phyloP scores from a whole-genome alignment of 169 alveolate genomes.

The Haemoproteus tartakovskyi region DNA sequence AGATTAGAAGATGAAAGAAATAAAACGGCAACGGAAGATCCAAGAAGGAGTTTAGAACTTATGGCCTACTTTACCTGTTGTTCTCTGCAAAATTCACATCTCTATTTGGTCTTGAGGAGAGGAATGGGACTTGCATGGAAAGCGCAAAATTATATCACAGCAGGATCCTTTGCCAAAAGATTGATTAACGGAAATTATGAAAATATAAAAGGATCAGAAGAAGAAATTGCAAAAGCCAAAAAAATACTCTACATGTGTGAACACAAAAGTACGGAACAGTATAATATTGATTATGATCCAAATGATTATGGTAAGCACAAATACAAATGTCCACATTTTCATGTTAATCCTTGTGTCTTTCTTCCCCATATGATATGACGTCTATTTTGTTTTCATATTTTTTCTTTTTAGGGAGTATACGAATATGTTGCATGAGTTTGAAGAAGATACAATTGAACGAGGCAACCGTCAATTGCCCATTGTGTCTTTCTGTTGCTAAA shows the following conservation, averaged over 20 bases:
- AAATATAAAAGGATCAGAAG: slow-evolving; percentile 58
- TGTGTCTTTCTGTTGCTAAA: slow-evolving; percentile 51
- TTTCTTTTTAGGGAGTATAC: slow-evolving; percentile 4
- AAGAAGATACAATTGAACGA: slow-evolving; percentile 37
- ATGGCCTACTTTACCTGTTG: slow-evolving; percentile 84
- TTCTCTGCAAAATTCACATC: slow-evolving; percentile 77
- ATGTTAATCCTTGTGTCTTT: neutral
- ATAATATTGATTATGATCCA: slow-evolving; percentile 70
- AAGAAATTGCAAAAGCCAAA: slow-evolving; percentile 69
- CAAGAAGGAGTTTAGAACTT: slow-evolving; percentile 77
- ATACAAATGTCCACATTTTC: neutral
- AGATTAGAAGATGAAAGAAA: slow-evolving; percentile 73
- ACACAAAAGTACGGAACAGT: slow-evolving; percentile 72
- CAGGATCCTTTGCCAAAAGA: slow-evolving; percentile 71
- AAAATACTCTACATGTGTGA: slow-evolving; percentile 70
- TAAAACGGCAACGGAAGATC: slow-evolving; percentile 58
- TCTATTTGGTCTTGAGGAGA: slow-evolving; percentile 80
- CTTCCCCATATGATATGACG: neutral
- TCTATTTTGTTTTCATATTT: too few relatives aligned
- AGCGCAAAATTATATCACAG: slow-evolving; percentile 81
- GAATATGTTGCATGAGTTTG: slow-evolving; percentile 46
- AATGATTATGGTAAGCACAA: slow-evolving; percentile 58
- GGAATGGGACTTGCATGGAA: slow-evolving; percentile 88
- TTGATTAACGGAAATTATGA: slow-evolving; percentile 57
- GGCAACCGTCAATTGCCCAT: slow-evolving; percentile 27